A percentile compares a stretch with the other conserved stretches of the same genome.
Evolutionary conservation across 805 yeast genomes (phyloP).

Genomic region (Cyberlindnera sargentensis): DNA sequence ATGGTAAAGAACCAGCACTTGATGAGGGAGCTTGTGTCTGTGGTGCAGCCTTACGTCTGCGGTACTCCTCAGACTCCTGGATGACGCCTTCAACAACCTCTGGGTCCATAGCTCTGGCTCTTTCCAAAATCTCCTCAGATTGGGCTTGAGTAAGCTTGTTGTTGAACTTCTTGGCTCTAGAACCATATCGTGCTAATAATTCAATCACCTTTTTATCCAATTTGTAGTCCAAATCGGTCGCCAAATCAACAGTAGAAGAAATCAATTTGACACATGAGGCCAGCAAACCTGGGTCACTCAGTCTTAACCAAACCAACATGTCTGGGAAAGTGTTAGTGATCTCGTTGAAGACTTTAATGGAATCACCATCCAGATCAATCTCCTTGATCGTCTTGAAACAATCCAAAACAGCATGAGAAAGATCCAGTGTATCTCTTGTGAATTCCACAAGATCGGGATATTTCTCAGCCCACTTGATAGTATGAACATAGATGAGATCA

Average conservation of each 20-base stretch:
- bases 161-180: constrained; percentile 58
- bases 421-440: constrained; percentile 79
- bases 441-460: constrained; percentile 65
- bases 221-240: constrained; percentile 43
- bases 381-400: constrained; percentile 47
- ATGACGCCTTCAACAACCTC: constrained; percentile 47
- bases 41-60: constrained; percentile 20
- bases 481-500: constrained; percentile 56
- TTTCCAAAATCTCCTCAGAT: constrained; percentile 50
- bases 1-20: constrained; percentile 1
- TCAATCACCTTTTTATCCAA: constrained; percentile 48
- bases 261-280: constrained; percentile 68
- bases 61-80: constrained; percentile 33
- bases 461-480: constrained; percentile 67
- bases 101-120: constrained; percentile 50
- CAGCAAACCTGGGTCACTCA: constrained; percentile 72
- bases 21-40: background rate
- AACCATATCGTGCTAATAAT: constrained; percentile 55
- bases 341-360: constrained; percentile 37
- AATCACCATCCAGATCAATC: constrained; percentile 19
- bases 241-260: constrained; percentile 57
- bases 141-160: constrained; percentile 67
- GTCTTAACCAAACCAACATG: constrained; percentile 73
- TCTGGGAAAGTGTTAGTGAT: constrained; percentile 58
- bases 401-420: constrained; percentile 61